Base-by-base conservation (phyloP, 208 protist species). In the Wallacemonas sp. region DNA sequence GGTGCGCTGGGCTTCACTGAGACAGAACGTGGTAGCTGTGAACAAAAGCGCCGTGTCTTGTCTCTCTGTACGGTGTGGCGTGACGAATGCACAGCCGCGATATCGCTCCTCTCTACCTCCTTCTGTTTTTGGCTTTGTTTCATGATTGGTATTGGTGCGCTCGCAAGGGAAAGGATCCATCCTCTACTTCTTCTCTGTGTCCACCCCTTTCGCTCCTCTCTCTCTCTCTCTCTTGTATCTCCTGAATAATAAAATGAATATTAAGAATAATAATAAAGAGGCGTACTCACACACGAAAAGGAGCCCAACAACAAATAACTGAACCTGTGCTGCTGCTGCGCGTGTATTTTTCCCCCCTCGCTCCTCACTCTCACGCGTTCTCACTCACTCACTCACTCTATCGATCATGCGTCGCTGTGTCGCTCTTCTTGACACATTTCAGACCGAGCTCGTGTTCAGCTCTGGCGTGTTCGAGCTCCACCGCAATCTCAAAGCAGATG, bases 401-500 rank as follows among this genome's bases (percentile, higher is more conserved):
- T 4, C 24, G 34, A 55, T 27, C 24, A 58, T 58, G 51, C 51
- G 51, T 19, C 51, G 51, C 19, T 39, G 30, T 19, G 9, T 39
- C n/a, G n/a, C 30, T 24, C 51, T 9, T 58, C 22, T 58, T 5
- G 41, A 39, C 51, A 19, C 17, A 3, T 4, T 58, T 8, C 51
- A 58, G 30, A 58, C 51, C 5, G 51, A 58, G 51, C 51, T 58
- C 15, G 30, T 58, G 51, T 31, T 58, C 51, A 58, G 34, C 17
- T 58, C 86, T 42, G 79, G 75, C 0, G 66, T 72, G 2, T 90
- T 90, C 61, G 42, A 77, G 33, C 44, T 90, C 4, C 59, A 79
- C 44, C 56, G 60, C 6, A 68, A 53, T 36, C 54, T 63, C 22
- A 45, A 55, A 27, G 19, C 61, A 14, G 79, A 78, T 24, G 77